Percentiles rank a stretch among this genome's conserved stretches.
Conservation (phyloP, 2,329 filamentous ascomycete species). For the Laburnicola sp. region DNA sequence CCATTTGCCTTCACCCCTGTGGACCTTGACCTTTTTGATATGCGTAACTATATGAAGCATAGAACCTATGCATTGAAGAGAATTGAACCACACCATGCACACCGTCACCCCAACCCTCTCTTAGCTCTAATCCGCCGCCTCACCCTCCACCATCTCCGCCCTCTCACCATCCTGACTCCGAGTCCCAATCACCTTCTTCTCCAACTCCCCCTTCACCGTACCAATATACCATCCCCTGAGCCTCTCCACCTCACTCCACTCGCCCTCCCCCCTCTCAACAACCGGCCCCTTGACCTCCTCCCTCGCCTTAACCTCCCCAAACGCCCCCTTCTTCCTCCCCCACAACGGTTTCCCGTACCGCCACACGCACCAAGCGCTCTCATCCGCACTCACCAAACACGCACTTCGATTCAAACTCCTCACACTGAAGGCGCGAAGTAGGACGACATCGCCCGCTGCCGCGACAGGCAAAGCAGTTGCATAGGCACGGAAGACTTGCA, state of each 20-base stretch:
- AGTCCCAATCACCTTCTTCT: constrained; percentile 20
- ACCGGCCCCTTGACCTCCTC: constrained; percentile 52
- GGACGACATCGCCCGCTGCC: constrained; percentile 49
- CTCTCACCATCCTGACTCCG: constrained; percentile 18
- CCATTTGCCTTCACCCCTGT: too few relatives aligned
- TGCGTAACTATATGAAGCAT: too few relatives aligned
- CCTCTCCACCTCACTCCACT: constrained; percentile 47
- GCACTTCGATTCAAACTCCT: constrained; percentile 44
- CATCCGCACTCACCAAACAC: constrained; percentile 46
- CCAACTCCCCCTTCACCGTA: constrained; percentile 19
- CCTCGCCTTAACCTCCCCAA: constrained; percentile 33
- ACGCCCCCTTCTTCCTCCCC: constrained; percentile 30
- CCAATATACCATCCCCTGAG: constrained; percentile 48
- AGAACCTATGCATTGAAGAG: too few relatives aligned
- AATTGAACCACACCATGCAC: neutral
- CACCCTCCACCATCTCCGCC: constrained; percentile 1
- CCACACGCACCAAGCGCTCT: constrained; percentile 55
- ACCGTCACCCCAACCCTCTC: too few relatives aligned
- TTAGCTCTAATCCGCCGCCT: neutral
- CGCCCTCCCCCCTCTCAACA: constrained; percentile 52
- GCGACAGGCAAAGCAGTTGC: constrained; percentile 47
- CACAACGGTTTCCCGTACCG: constrained; percentile 38
- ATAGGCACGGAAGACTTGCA: constrained; percentile 52
- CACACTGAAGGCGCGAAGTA: constrained; percentile 51
- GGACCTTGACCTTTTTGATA: too few relatives aligned